These are phyloP conservation scores for Rhizopogon vesiculosus DNA, from an alignment of 768 basidiomycete species.

Conservation along the genomic window DNA sequence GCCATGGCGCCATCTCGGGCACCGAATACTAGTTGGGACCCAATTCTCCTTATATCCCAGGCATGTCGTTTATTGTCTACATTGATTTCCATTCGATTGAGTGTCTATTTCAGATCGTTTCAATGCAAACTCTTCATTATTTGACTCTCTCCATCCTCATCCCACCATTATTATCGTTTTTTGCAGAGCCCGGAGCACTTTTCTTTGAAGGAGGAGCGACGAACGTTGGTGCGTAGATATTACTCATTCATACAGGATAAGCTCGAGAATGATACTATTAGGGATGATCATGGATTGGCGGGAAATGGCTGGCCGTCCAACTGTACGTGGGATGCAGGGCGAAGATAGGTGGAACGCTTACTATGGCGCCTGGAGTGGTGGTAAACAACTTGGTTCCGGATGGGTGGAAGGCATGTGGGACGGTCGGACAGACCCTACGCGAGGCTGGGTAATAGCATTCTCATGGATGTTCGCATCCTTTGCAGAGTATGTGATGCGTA, in stretches of 20 bases:
- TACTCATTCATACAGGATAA: not conserved
- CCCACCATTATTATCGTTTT: constrained; percentile 70
- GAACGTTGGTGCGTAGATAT: constrained; percentile 58
- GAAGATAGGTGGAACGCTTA: constrained; percentile 63
- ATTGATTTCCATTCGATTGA: not conserved
- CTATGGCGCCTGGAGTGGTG: constrained; percentile 77
- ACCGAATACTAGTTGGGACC: constrained; percentile 72
- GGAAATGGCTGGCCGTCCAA: constrained; percentile 85
- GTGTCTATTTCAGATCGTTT: constrained; percentile 64
- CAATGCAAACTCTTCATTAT: constrained; percentile 92
- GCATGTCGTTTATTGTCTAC: constrained; percentile 31
- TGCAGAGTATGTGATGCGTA: constrained; percentile 68
- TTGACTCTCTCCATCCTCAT: constrained; percentile 78
- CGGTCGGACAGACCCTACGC: constrained; percentile 66
- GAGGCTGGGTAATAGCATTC: constrained; percentile 88
- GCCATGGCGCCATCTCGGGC: constrained; percentile 31
- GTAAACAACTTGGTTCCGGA: constrained; percentile 65
- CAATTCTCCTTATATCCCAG: constrained; percentile 82
- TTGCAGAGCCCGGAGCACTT: constrained; percentile 70
- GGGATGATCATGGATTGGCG: constrained; percentile 98
- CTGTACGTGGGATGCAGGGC: constrained; percentile 61
- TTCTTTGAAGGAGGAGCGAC: constrained; percentile 73
- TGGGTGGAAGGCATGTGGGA: constrained; percentile 51
- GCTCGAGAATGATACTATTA: constrained; percentile 18
- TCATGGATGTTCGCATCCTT: constrained; percentile 83